Base-by-base conservation (phyloP, 129 eudicot species). In the Chrysanthemum seticuspe region DNA sequence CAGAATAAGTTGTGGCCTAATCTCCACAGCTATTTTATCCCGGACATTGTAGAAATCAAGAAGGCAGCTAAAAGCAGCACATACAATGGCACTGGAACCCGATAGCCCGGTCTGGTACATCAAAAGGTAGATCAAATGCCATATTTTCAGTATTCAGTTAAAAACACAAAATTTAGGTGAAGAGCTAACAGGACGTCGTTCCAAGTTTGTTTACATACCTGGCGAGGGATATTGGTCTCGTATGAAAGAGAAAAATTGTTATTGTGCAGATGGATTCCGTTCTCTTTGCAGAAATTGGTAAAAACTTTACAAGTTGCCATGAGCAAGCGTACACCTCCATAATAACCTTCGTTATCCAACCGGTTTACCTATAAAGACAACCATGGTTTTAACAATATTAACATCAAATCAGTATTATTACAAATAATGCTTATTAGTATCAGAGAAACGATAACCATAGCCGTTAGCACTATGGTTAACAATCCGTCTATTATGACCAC, bases 211-310 rank as follows among this genome's bases (percentile, higher is more conserved):
- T 7, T 40, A 40, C 2, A 8, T 68, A 94, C 99, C 99, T 94
- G 99, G 53, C 99, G 99, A 78, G 99, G 99, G 74, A 94, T 94
- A 75, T 90, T 94, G 48, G 99, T 94, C 3, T 90, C 99, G 10
- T 94, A 94, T 1, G 99, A 94, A 14, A 94, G 79, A 6, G 87
- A 83, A 60, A 94, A 94, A 56, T 90, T 94, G 15, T 83, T 70
- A 10, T 76, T 83, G 44, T 83, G 96, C 67, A 94, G 85, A 67
- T 58, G 59, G 58, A 94, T 85, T 58, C 72, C 72, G 12, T 88
- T 81, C 27, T 86, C 90, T 73, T 83, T 88, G 85, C 99, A 94
- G 63, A 90, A 81, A 16, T 67, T 78, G 48, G 64, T 81, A 53
- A 94, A 94, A 13, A 90, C 82, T 75, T 88, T 94, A 59, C 97